Conservation (phyloP, 2,329 filamentous ascomycete genomes). For the Diplodia seriata region DNA sequence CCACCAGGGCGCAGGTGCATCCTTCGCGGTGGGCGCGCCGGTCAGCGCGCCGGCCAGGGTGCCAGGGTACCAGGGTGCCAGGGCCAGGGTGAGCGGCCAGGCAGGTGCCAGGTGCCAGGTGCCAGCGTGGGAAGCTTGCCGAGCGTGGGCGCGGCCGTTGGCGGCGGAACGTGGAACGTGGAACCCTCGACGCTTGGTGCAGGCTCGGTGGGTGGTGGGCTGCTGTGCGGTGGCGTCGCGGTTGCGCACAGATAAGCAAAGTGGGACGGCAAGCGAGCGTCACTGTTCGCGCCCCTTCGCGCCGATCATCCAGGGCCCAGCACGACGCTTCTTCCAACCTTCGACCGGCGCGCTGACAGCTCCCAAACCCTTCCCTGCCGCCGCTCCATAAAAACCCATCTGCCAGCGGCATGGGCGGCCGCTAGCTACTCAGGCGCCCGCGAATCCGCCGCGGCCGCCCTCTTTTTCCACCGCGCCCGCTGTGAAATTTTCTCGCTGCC, state of each 20-base stretch:
- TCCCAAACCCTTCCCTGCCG: constrained; percentile 12
- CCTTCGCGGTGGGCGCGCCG: constrained; percentile 5
- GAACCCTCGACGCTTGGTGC: too few species aligned
- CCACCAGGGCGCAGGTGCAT: constrained; percentile 16
- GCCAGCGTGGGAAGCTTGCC: constrained; percentile 21
- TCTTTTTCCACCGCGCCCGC: background rate
- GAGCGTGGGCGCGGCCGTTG: constrained; percentile 21
- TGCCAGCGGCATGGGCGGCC: constrained; percentile 29
- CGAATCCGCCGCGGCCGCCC: constrained; percentile 7
- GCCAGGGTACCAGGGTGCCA: background rate
- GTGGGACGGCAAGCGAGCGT: constrained; percentile 24
- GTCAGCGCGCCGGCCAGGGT: background rate
- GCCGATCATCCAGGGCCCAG: constrained; percentile 28
- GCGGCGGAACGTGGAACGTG: constrained; percentile 2
- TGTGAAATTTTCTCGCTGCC: constrained; percentile 13
- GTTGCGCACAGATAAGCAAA: constrained; percentile 23
- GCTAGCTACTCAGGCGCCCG: constrained; percentile 21
- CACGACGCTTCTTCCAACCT: constrained; percentile 32
- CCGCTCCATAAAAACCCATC: constrained; percentile 27
- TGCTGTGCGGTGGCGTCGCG: background rate
- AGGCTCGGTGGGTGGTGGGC: background rate
- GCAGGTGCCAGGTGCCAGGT: background rate
- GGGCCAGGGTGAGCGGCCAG: background rate
- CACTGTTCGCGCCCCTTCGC: background rate
- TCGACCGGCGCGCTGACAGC: constrained; percentile 16